phyloP scores from a whole-genome alignment of 1,284 basidiomycete genomes.

The Cutaneotrichosporon cavernicola region DNA sequence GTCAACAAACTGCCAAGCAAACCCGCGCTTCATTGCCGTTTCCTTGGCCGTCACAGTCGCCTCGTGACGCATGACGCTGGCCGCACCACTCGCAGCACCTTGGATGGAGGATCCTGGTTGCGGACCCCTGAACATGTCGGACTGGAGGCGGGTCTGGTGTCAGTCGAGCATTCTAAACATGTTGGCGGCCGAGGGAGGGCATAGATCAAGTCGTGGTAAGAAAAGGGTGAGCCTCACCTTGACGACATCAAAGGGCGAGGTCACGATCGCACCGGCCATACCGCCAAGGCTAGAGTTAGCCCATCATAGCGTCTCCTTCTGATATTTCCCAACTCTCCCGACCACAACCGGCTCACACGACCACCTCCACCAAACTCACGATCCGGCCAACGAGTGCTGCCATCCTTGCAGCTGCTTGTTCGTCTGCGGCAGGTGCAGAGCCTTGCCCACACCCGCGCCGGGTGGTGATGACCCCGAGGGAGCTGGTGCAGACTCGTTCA shows the following conservation, averaged over 20 bases:
- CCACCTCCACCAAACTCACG: slow-evolving; percentile 59
- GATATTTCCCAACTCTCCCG: background rate
- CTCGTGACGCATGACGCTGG: slow-evolving; percentile 23
- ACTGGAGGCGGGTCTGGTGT: slow-evolving; percentile 77
- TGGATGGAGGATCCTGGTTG: background rate
- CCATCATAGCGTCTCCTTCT: background rate
- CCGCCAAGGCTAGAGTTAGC: slow-evolving; percentile 71
- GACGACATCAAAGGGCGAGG: slow-evolving; percentile 95
- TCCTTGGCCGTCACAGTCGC: slow-evolving; percentile 17
- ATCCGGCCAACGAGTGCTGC: slow-evolving; percentile 81
- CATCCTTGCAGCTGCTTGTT: slow-evolving; percentile 67
- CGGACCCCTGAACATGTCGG: slow-evolving; percentile 66
- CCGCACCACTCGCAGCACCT: slow-evolving; percentile 17
- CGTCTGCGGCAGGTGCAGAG: slow-evolving; percentile 14
- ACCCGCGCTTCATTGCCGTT: slow-evolving; percentile 50
- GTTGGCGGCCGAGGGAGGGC: too few species aligned
- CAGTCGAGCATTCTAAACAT: background rate
- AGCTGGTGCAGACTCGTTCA: background rate
- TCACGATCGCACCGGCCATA: slow-evolving; percentile 96
- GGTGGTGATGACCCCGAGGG: slow-evolving; percentile 1
- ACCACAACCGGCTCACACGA: slow-evolving; percentile 8
- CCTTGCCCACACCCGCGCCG: slow-evolving; percentile 8
- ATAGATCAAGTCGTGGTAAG: background rate
- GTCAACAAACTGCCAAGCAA: slow-evolving; percentile 92
- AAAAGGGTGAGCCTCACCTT: slow-evolving; percentile 57